Percentiles rank a stretch among this genome's conserved stretches.
Conservation (phyloP, 108 stramenopile species). For the Poteriospumella lacustris region DNA sequence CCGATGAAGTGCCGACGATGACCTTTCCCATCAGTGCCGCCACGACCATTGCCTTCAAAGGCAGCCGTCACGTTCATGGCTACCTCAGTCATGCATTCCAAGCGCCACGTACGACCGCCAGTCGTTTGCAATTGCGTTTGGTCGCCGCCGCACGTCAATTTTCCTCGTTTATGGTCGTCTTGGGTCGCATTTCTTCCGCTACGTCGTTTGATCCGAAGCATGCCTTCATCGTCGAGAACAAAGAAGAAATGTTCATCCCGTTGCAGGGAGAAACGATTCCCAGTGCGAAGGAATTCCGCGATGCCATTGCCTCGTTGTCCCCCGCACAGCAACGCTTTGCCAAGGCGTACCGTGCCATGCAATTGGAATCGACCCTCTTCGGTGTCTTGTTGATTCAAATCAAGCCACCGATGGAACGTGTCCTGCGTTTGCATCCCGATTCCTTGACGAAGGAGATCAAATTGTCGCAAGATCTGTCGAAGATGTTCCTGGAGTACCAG, state of each 20-base stretch:
- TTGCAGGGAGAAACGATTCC: slow-evolving; percentile 66
- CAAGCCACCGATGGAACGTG: slow-evolving; percentile 70
- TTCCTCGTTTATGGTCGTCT: neutral
- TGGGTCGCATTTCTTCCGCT: slow-evolving; percentile 64
- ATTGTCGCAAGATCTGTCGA: slow-evolving; percentile 72
- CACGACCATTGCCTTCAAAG: neutral
- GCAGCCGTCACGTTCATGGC: neutral
- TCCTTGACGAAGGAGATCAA: slow-evolving; percentile 72
- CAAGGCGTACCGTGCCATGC: slow-evolving; percentile 67
- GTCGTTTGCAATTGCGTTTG: neutral
- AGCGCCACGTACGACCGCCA: neutral
- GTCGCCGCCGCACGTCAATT: neutral
- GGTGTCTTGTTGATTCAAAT: slow-evolving; percentile 71
- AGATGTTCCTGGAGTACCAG: slow-evolving; percentile 71
- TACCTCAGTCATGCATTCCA: neutral
- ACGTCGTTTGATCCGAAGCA: slow-evolving; percentile 66
- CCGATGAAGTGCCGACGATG: too few relatives aligned
- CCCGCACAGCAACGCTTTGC: slow-evolving; percentile 75
- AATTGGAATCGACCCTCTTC: slow-evolving; percentile 71
- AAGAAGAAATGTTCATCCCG: slow-evolving; percentile 75
- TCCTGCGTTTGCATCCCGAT: slow-evolving; percentile 59
- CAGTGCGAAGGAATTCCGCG: slow-evolving; percentile 73
- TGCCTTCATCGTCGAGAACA: slow-evolving; percentile 74
- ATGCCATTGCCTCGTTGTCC: slow-evolving; percentile 69
- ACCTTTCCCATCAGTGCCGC: slow-evolving; percentile 1